Conservation (phyloP, 495 filamentous ascomycete genomes). For the Lasiosphaeria hispida region DNA sequence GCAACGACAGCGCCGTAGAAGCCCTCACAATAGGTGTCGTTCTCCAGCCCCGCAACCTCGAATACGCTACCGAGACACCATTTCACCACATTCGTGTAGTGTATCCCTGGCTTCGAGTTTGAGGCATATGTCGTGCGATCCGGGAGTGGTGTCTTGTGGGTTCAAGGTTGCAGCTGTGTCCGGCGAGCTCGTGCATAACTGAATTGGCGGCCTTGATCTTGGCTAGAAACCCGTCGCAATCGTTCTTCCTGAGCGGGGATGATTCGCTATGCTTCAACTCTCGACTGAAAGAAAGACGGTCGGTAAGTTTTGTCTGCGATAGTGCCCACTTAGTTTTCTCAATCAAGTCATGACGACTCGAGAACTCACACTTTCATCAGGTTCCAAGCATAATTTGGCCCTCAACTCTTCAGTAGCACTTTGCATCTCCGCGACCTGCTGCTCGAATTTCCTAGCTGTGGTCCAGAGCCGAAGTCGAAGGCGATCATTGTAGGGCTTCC, state of each 20-base stretch:
- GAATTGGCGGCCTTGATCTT: slow-evolving; percentile 11
- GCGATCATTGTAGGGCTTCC: slow-evolving; percentile 5
- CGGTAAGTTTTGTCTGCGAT: slow-evolving; percentile 5
- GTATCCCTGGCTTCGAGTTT: slow-evolving; percentile 5
- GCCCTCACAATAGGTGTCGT: slow-evolving; percentile 12
- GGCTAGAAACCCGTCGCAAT: slow-evolving; percentile 2
- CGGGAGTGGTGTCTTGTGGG: neutral
- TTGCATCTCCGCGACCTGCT: slow-evolving; percentile 7
- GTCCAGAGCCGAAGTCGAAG: slow-evolving; percentile 7
- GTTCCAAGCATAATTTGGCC: neutral
- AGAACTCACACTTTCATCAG: slow-evolving; percentile 4
- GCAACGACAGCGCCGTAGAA: slow-evolving; percentile 16
- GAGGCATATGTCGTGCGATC: neutral
- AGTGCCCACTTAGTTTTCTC: neutral
- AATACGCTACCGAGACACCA: slow-evolving; percentile 12
- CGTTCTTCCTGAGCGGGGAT: slow-evolving; percentile 9
- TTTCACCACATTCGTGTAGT: slow-evolving; percentile 1
- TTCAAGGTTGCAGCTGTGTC: slow-evolving; percentile 4
- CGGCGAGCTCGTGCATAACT: slow-evolving; percentile 3
- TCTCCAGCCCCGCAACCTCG: slow-evolving; percentile 7
- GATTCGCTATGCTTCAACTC: slow-evolving; percentile 6
- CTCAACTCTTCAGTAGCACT: slow-evolving; percentile 1
- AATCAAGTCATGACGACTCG: neutral
- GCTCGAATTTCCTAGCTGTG: slow-evolving; percentile 3
- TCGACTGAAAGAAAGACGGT: neutral